Evolutionary conservation across 2,329 filamentous ascomycete species (phyloP), one percentile per base, ranked within the genome.

Genomic region (Neoarthrinium moseri): DNA sequence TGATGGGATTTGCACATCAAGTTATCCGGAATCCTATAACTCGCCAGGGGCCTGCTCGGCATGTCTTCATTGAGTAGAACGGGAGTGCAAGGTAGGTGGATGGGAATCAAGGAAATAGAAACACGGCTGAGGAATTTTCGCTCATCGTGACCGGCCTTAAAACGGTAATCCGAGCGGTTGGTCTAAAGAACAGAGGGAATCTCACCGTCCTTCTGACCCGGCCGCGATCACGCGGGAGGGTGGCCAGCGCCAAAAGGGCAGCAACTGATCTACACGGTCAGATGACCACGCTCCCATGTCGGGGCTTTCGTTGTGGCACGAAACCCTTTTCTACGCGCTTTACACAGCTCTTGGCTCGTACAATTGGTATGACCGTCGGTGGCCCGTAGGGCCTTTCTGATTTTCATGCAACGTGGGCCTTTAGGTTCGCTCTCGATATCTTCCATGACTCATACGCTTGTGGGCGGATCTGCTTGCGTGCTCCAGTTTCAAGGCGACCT

Each of bases 241-340:
- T n/a, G 23, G 24, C 23, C 23, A 12, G 8, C 18, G 13, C n/a
- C n/a, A n/a, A 40, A 29, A 18, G 23, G n/a, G 15, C 7, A 17
- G n/a, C 22, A 11, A 17, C n/a, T 17, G 24, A 29, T n/a, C 21
- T 18, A 17, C 24, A 17, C 13, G 24, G 37, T 40, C 37, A 40
- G 37, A 40, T 40, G 37, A 29, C 37, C 22, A 26, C 35, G 22
- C 15, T 13, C 20, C n/a, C 35, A 38, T 38, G 35, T 38, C n/a
- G 35, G 35, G 22, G 22, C 18, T 17, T 3, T 26, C 35, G 11
- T 38, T 22, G 21, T 24, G n/a, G 22, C 35, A 21, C 26, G n/a
- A 15, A 38, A 24, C 35, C 7, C 24, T 17, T 11, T 40, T 29
- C 12, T 27, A 24, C 30, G 20, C 15, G 20, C 4, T 13, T 20